Percentiles rank a stretch among this genome's conserved stretches.
phyloP scores from a whole-genome alignment of 2,329 filamentous ascomycete species.

The Macrophomina pseudophaseolina region DNA sequence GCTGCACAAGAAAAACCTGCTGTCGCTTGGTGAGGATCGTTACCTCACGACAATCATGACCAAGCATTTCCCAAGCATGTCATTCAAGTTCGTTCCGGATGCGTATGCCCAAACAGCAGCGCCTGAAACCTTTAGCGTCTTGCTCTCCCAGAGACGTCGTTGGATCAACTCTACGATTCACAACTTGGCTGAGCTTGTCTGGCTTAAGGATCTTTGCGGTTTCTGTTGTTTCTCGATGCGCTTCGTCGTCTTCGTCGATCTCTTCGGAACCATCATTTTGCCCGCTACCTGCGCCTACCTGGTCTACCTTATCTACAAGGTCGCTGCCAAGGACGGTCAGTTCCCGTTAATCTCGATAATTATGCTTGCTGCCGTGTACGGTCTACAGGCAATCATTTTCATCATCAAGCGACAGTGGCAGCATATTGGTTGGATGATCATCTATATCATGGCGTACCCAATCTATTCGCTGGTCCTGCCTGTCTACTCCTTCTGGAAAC shows the following conservation, averaged over 20 bases:
- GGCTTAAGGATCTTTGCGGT: slow-evolving; percentile 90
- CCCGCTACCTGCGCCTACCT: slow-evolving; percentile 88
- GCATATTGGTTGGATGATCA: slow-evolving; percentile 99
- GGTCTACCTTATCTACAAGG: slow-evolving; percentile 81
- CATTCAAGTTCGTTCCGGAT: slow-evolving; percentile 93
- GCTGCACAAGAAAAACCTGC: slow-evolving; percentile 89
- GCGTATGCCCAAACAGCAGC: slow-evolving; percentile 93
- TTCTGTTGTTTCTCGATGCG: slow-evolving; percentile 99
- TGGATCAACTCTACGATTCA: slow-evolving; percentile 99
- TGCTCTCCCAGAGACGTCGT: slow-evolving; percentile 95
- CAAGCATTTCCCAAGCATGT: slow-evolving; percentile 94
- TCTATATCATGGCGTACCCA: slow-evolving; percentile 94
- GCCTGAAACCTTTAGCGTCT: slow-evolving; percentile 89
- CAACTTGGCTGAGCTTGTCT: slow-evolving; percentile 89
- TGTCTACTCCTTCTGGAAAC: slow-evolving; percentile 99
- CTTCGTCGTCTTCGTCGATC: slow-evolving; percentile 93
- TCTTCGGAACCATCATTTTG: slow-evolving; percentile 89
- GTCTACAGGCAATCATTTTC: slow-evolving; percentile 94
- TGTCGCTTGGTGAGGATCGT: slow-evolving; percentile 95
- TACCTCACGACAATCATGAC: slow-evolving; percentile 98
- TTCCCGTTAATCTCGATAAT: slow-evolving; percentile 87
- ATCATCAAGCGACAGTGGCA: slow-evolving; percentile 98
- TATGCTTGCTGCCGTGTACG: slow-evolving; percentile 90
- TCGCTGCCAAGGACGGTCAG: slow-evolving; percentile 71
- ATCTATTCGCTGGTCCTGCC: slow-evolving; percentile 91